phyloP scores from a whole-genome alignment of 2,329 filamentous ascomycete genomes.

The Sporothrix euskadiensis region DNA sequence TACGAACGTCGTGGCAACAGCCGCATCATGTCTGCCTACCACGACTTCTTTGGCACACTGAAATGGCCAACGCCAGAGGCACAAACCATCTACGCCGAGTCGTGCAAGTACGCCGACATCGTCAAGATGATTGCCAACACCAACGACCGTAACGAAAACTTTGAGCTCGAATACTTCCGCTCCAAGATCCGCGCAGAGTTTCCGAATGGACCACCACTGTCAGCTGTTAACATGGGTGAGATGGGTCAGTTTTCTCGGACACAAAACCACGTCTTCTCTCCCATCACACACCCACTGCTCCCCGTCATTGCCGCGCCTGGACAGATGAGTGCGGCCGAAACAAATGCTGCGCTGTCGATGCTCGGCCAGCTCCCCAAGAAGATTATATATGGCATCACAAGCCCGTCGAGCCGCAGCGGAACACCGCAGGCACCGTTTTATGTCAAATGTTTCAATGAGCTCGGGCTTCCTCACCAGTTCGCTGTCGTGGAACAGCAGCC shows the following conservation, averaged over 20 bases:
- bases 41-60: constrained; percentile 82
- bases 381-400: constrained; percentile 78
- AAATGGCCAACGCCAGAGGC: constrained; percentile 77
- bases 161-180: constrained; percentile 86
- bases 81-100: constrained; percentile 69
- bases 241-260: constrained; percentile 82
- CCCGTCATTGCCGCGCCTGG: constrained; percentile 84
- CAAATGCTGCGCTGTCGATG: constrained; percentile 74
- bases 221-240: constrained; percentile 84
- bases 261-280: constrained; percentile 82
- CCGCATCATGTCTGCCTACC: constrained; percentile 87
- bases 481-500: constrained; percentile 70
- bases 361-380: constrained; percentile 79
- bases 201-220: constrained; percentile 70
- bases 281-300: constrained; percentile 81
- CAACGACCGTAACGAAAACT: constrained; percentile 80
- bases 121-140: constrained; percentile 90
- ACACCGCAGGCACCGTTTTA: constrained; percentile 81
- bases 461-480: constrained; percentile 83
- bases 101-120: constrained; percentile 75
- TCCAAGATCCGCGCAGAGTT: constrained; percentile 71
- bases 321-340: constrained; percentile 81
- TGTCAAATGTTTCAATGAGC: constrained; percentile 78
- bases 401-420: constrained; percentile 60
- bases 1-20: constrained; percentile 73